Evolutionary conservation across 2,329 filamentous ascomycete genomes (phyloP).

Genomic region (Cladorrhinum sp.): DNA sequence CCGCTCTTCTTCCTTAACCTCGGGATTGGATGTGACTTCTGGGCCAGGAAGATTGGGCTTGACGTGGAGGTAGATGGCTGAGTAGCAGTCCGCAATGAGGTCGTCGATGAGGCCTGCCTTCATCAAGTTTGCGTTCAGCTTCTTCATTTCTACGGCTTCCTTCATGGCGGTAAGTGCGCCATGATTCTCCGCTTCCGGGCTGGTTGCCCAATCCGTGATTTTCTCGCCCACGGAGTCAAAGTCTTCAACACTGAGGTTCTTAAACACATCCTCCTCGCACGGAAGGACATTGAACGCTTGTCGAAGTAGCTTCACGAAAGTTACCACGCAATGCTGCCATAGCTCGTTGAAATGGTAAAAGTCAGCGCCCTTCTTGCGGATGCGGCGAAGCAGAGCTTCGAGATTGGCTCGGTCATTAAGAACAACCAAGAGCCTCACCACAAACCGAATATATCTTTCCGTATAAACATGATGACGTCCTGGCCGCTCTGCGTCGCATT

Average conservation of each 20-base stretch:
- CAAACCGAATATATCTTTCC: conserved; percentile 79
- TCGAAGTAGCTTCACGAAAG: conserved; percentile 54
- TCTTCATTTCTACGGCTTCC: conserved; percentile 58
- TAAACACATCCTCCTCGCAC: conserved; percentile 54
- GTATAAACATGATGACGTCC: conserved; percentile 92
- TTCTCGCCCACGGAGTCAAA: conserved; percentile 56
- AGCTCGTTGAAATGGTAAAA: conserved; percentile 62
- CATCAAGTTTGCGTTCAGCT: conserved; percentile 82
- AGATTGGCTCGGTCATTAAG: conserved; percentile 72
- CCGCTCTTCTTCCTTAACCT: conserved; percentile 38
- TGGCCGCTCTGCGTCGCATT: conserved; percentile 78
- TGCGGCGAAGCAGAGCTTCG: conserved; percentile 73
- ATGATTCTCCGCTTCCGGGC: conserved; percentile 37
- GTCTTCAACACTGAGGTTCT: conserved; percentile 51
- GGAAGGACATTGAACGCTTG: conserved; percentile 45
- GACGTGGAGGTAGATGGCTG: conserved; percentile 67
- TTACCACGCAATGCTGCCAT: conserved; percentile 55
- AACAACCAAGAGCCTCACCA: conserved; percentile 70
- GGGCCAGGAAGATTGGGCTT: conserved; percentile 55
- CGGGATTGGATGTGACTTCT: conserved; percentile 42
- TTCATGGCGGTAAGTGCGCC: conserved; percentile 53
- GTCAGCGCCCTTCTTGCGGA: conserved; percentile 79
- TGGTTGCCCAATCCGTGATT: conserved; percentile 53
- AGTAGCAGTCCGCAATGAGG: conserved; percentile 87
- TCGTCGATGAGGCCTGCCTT: conserved; percentile 86